phyloP scores from a whole-genome alignment of 1,284 basidiomycete species.

The Cryptococcus sp. region DNA sequence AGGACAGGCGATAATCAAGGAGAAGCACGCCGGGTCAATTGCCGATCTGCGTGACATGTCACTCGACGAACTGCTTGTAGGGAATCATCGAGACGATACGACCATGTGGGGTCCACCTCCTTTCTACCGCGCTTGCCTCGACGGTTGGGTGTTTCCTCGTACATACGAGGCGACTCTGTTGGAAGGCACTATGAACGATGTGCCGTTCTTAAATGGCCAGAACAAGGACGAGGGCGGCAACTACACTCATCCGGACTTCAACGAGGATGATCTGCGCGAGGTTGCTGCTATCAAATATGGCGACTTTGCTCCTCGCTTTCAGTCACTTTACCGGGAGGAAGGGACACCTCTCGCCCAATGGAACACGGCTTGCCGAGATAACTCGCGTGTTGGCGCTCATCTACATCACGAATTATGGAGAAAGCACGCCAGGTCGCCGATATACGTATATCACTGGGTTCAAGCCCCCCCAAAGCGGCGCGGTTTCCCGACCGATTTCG shows the following conservation, averaged over 20 bases:
- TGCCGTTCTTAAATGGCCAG: conserved; percentile 1
- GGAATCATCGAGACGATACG: conserved; percentile 2
- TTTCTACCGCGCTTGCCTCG: conserved; percentile 4
- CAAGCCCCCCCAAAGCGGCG: too few species aligned
- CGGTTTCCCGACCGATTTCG: too few species aligned
- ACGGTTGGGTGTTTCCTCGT: conserved; percentile 3
- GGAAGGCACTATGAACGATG: neutral
- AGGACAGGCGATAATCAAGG: neutral
- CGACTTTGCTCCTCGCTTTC: neutral
- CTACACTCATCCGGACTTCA: conserved; percentile 2
- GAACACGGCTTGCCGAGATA: too few species aligned
- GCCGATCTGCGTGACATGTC: neutral
- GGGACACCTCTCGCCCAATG: too few species aligned
- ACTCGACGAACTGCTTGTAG: neutral
- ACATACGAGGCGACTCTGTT: conserved; percentile 1
- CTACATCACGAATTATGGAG: neutral
- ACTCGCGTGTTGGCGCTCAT: too few species aligned
- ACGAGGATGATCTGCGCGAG: conserved; percentile 3
- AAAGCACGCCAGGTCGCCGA: too few species aligned
- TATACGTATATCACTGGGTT: too few species aligned
- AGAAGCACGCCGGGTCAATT: too few species aligned
- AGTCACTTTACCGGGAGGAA: neutral
- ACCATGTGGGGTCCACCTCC: conserved; percentile 1
- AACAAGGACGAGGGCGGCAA: conserved; percentile 7
- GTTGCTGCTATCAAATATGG: neutral